Evolutionary conservation across 345 rosid genomes (phyloP), one percentile per base, ranked within the genome.

Genomic region (Acer campestre): DNA sequence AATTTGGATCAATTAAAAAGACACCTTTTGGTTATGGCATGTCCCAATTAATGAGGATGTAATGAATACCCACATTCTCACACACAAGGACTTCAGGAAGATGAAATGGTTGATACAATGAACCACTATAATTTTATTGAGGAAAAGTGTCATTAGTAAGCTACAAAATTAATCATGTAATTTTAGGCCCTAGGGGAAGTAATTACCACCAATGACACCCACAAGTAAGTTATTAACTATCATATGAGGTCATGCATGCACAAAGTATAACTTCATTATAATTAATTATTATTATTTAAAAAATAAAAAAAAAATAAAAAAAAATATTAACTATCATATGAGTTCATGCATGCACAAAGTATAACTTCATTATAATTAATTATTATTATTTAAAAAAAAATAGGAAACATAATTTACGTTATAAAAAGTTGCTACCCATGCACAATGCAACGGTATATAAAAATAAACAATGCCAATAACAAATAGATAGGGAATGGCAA

Each of bases 401-500:
- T 40, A 42, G 40, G 0, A 40, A 20, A 31, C 35, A 61, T 73
- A 14, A 40, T 22, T 35, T 42, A 42, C 22, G 14, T 17, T 29
- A 18, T 63, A 4, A 64, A 29, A 42, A 68, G 64, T 18, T 14
- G 20, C 59, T 46, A 22, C 29, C 62, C 77, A n/a, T 7, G 31
- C 77, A 74, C n/a, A 29, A 63, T 10, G 25, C 44, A 44, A 25
- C 42, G 63, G 5, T 59, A 53, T 22, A 65, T 49, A 35, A 63
- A 67, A 51, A 68, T 1, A 22, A 49, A 38, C 38, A 55, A 4
- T 56, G 10, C 29, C 67, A 66, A 55, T 76, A 55, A 67, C 61
- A 22, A 61, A 70, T 48, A 55, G 56, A 55, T 70, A 77, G 75
- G 75, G 75, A 79, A 70, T 56, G 67, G 18, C 46, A 29, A 74